A percentile compares a stretch with the other conserved stretches of the same genome.
Conservation (phyloP, 2,329 filamentous ascomycete species). For the Helotiales sp. region DNA sequence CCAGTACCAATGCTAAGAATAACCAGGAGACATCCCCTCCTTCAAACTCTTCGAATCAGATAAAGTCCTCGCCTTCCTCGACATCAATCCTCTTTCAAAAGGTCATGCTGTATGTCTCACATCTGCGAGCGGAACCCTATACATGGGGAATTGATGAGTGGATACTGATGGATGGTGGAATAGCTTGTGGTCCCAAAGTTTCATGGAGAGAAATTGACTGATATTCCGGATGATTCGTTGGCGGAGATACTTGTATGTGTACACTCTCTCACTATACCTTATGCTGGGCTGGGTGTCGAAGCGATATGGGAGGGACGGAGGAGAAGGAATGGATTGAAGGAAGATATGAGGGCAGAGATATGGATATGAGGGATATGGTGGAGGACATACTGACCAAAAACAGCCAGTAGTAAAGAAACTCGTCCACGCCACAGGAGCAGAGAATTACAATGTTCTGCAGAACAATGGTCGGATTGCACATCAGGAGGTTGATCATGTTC, state of each 20-base stretch:
- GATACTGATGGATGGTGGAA: not conserved
- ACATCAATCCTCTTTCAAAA: constrained; percentile 85
- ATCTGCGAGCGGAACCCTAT: too few species aligned
- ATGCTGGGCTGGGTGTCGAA: not conserved
- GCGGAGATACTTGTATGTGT: constrained; percentile 71
- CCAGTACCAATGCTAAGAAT: constrained; percentile 5
- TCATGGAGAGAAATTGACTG: constrained; percentile 87
- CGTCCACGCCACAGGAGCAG: constrained; percentile 70
- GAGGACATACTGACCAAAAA: too few species aligned
- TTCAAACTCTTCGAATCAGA: constrained; percentile 96
- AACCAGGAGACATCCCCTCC: constrained; percentile 85
- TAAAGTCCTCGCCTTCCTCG: constrained; percentile 91
- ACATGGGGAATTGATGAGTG: too few species aligned
- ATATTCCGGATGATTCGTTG: constrained; percentile 89
- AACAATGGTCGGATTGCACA: constrained; percentile 94
- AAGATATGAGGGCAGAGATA: not conserved
- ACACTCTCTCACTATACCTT: not conserved
- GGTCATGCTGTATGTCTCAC: constrained; percentile 88
- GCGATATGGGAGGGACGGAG: not conserved
- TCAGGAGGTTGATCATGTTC: constrained; percentile 90
- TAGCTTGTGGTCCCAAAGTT: constrained; percentile 92
- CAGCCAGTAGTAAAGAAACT: constrained; percentile 85
- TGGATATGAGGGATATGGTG: too few species aligned
- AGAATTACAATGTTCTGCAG: constrained; percentile 91
- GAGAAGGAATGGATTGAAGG: constrained; percentile 15